Evolutionary conservation across 2,329 filamentous ascomycete species (phyloP).

Genomic region (Phyllosticta ampelicida): DNA sequence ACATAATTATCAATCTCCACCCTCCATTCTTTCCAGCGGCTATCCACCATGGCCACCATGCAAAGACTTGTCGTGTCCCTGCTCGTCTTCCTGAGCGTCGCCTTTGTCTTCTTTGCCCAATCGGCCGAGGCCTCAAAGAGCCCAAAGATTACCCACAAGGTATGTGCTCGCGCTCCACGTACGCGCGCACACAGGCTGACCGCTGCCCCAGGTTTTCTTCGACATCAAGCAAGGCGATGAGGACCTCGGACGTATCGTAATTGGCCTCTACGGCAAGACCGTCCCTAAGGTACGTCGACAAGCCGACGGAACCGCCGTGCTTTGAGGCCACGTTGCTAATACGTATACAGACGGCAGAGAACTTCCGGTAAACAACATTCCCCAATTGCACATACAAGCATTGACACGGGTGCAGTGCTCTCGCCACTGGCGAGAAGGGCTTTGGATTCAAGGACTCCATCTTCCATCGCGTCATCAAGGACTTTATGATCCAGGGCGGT

Average conservation of each 20-base stretch:
- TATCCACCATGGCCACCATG: constrained; percentile 59
- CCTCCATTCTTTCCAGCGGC: constrained; percentile 2
- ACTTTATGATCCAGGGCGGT: constrained; percentile 87
- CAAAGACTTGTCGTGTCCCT: constrained; percentile 60
- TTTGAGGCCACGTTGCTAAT: constrained; percentile 12
- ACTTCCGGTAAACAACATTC: constrained; percentile 46
- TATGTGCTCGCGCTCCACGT: constrained; percentile 18
- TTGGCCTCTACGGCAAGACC: constrained; percentile 81
- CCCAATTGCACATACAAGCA: constrained; percentile 12
- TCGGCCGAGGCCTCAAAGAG: constrained; percentile 67
- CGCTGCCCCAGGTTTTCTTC: constrained; percentile 56
- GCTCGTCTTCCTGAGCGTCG: constrained; percentile 65
- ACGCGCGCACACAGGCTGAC: constrained; percentile 6
- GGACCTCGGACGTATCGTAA: constrained; percentile 61
- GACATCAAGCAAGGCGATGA: constrained; percentile 70
- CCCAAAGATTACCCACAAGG: constrained; percentile 92
- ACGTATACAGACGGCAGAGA: constrained; percentile 47
- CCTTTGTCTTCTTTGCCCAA: constrained; percentile 65
- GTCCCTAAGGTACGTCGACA: constrained; percentile 53
- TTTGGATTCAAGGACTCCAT: constrained; percentile 70
- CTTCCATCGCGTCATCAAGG: constrained; percentile 86
- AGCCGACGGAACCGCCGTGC: background rate
- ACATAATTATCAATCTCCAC: background rate
- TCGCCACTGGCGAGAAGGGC: constrained; percentile 78
- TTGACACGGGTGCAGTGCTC: constrained; percentile 46